Evolutionary conservation across 1,284 basidiomycete genomes (phyloP), one percentile per base, ranked within the genome.

Genomic region (Trametes pubescens): DNA sequence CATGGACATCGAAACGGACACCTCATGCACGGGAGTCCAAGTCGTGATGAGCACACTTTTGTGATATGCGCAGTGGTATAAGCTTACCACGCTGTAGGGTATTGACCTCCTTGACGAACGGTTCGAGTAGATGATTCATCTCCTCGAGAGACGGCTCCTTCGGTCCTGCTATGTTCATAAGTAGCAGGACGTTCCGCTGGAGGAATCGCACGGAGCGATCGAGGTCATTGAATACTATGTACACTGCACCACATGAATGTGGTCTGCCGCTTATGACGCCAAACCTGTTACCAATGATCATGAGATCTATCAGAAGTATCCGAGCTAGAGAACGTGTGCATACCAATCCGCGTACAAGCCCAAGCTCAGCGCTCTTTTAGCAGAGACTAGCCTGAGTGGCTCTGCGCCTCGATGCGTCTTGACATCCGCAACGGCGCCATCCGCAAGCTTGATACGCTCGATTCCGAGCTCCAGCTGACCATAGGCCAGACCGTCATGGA

Each of bases 341-440:
- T 55, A 76, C 74, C 73, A 76, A 59, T 77, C 76, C 11, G 66
- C 58, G 53, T 75, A 75, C 3, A 75, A 18, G 0, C 67, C 66
- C 16, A 77, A 34, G 51, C 75, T 71, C 3, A 77, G 66, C 1
- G 74, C 75, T 58, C 61, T 56, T 1, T 59, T 29, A 1, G 18
- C 53, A 18, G 59, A 57, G 44, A 35, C 46, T 26, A 51, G 61
- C 32, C 49, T 52, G 26, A 9, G 4, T 7, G 24, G 44, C 29
- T 47, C 14, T 1, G 40, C 4, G n/a, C 51, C 59, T 2, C 8
- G n/a, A 4, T 16, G 29, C 2, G 26, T 49, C 46, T 37, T 22
- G 22, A 53, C 51, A 32, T 57, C 56, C 0, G 14, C 22, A 10
- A 57, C 22, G 4, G 21, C 10, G 1, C 56, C 56, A 29, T 57